Evolutionary conservation across 352 stramenopile genomes (phyloP), one percentile per base, ranked within the genome.

Genomic region (Phytophthora sp.): DNA sequence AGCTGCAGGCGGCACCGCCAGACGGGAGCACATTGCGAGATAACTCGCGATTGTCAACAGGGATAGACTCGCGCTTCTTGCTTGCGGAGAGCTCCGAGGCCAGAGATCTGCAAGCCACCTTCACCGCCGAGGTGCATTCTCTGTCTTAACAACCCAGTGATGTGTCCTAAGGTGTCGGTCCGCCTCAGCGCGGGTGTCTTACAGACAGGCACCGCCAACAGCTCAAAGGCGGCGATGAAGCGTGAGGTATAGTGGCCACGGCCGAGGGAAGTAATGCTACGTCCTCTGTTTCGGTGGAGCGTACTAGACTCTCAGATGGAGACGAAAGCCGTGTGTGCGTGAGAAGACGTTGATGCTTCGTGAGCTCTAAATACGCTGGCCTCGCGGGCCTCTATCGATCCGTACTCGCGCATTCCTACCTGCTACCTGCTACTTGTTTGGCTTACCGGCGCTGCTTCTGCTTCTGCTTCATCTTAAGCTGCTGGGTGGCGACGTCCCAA

Each of bases 401-500:
- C 35, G 30, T 49, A 27, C 23, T 41, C 34, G 9, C 31, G 23
- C 13, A 10, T 32, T 56, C 46, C 52, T 45, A 21, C 17, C 11
- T 17, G 5, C 6, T 32, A 44, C 12, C 24, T 44, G 28, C 49
- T 66, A 21, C 35, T 51, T 39, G 17, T 32, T 34, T 38, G 4
- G 30, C 23, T 51, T 51, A 66, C 39, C 48, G 18, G 24, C 32
- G 44, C n/a, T 49, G 52, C 54, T 64, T 45, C 3, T 21, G 6
- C 21, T 60, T 65, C n/a, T 49, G 52, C 54, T 64, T 45, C 3
- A 26, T 7, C 21, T 60, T 65, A 39, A 73, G 66, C 41, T 70
- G 66, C 18, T 34, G 37, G 7, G 50, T 53, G 1, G 75, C 75
- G n/a, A 84, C 53, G 23, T 82, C 72, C 75, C 75, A 84, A 2